These are phyloP conservation scores for Torulaspora delbrueckii DNA, from an alignment of 805 yeast genomes.

Conservation along the genomic window DNA sequence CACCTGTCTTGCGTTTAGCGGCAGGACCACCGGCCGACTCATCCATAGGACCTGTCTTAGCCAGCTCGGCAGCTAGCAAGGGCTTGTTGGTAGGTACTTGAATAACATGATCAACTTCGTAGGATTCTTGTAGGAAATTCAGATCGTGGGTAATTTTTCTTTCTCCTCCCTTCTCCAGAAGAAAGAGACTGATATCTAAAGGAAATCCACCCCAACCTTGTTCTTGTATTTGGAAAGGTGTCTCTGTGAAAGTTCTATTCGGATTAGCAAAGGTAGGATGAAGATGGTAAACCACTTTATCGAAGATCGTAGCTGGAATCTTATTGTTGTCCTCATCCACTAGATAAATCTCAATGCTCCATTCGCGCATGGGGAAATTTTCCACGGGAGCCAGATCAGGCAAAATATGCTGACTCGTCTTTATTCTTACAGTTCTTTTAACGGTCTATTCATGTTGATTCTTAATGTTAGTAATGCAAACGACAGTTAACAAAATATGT, in stretches of 20 bases:
- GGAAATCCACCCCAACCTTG: slow-evolving; percentile 99
- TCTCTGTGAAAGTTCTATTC: slow-evolving; percentile 67
- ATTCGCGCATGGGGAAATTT: slow-evolving; percentile 88
- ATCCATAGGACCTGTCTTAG: slow-evolving; percentile 81
- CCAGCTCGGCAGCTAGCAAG: slow-evolving; percentile 61
- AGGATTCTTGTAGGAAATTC: slow-evolving; percentile 73
- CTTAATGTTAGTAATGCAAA: slow-evolving; percentile 10
- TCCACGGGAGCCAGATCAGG: slow-evolving; percentile 81
- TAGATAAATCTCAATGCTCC: slow-evolving; percentile 76
- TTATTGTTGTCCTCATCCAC: slow-evolving; percentile 78
- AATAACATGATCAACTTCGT: slow-evolving; percentile 71
- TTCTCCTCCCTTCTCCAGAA: slow-evolving; percentile 85
- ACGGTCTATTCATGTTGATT: slow-evolving; percentile 37
- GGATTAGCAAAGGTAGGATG: slow-evolving; percentile 96
- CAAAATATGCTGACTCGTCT: slow-evolving; percentile 78
- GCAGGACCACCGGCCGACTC: slow-evolving; percentile 34
- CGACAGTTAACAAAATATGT: not conserved
- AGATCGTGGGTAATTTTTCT: slow-evolving; percentile 82
- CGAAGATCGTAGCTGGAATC: slow-evolving; percentile 81
- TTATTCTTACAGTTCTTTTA: slow-evolving; percentile 81
- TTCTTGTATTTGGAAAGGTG: slow-evolving; percentile 84
- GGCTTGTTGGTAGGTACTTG: slow-evolving; percentile 74
- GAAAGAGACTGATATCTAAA: slow-evolving; percentile 68
- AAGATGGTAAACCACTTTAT: slow-evolving; percentile 85
- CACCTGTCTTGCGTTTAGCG: slow-evolving; percentile 27